phyloP scores from a whole-genome alignment of 768 basidiomycete genomes.

The Suillus subalutaceus region DNA sequence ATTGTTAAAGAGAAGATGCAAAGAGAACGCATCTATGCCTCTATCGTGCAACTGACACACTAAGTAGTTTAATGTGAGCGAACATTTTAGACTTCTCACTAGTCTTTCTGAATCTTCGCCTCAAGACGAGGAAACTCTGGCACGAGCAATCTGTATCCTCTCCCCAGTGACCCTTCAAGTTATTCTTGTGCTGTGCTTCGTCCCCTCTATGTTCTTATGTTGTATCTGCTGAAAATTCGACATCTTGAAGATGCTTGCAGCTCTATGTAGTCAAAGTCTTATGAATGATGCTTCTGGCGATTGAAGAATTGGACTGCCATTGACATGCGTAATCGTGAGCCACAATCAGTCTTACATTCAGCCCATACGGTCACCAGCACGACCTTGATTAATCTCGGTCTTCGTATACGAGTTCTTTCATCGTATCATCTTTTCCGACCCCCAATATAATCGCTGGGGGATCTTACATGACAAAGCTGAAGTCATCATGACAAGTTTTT shows the following conservation, averaged over 20 bases:
- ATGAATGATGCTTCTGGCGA: not conserved
- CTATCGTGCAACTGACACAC: not conserved
- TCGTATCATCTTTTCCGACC: not conserved
- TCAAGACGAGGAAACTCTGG: not conserved
- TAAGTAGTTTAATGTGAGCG: not conserved
- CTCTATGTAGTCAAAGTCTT: too few relatives aligned
- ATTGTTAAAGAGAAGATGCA: not conserved
- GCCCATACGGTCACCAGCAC: not conserved
- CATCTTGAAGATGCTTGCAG: not conserved
- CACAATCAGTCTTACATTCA: not conserved
- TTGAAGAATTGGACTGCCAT: not conserved
- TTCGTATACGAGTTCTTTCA: not conserved
- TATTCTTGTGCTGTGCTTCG: not conserved
- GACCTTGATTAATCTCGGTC: not conserved
- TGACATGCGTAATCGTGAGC: not conserved
- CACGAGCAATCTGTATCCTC: not conserved
- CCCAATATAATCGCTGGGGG: too few relatives aligned
- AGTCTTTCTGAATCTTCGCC: not conserved
- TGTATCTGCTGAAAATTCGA: not conserved
- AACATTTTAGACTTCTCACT: not conserved
- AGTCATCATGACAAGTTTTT: not conserved
- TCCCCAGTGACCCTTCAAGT: not conserved
- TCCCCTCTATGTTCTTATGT: not conserved
- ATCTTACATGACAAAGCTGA: too few relatives aligned
- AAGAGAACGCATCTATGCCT: not conserved